A percentile compares a stretch with the other conserved stretches of the same genome.
phyloP scores from a whole-genome alignment of 495 filamentous ascomycete genomes.

The Penicillium odoratum region DNA sequence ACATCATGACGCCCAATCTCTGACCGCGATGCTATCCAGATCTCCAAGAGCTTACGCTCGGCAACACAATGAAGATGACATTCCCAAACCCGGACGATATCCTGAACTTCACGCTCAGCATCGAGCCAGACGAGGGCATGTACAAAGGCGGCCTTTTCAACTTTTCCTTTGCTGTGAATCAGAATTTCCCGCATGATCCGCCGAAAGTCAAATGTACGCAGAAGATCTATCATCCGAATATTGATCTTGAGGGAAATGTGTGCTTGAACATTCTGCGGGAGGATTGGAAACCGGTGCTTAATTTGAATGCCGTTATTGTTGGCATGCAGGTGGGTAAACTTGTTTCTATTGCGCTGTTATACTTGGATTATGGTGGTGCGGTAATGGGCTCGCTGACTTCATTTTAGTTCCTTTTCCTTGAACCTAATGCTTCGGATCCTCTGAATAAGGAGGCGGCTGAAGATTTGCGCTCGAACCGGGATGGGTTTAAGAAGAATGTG shows the following conservation, averaged over 20 bases:
- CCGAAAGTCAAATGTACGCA: constrained; percentile 97
- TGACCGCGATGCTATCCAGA: constrained; percentile 51
- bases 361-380: neutral
- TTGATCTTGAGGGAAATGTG: constrained; percentile 96
- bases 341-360: neutral
- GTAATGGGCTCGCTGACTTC: constrained; percentile 4
- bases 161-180: constrained; percentile 89
- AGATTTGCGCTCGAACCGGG: constrained; percentile 79
- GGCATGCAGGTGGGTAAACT: constrained; percentile 70
- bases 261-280: constrained; percentile 96
- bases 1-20: neutral
- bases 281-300: constrained; percentile 98
- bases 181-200: constrained; percentile 95
- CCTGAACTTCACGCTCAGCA: constrained; percentile 89
- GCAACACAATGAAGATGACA: constrained; percentile 85
- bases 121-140: constrained; percentile 97
- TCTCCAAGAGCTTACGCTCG: constrained; percentile 86
- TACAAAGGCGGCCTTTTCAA: constrained; percentile 88
- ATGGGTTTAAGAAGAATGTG: constrained; percentile 90
- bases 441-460: constrained; percentile 97
- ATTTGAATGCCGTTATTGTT: constrained; percentile 94
- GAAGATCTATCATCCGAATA: constrained; percentile 99
- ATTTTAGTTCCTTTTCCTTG: constrained; percentile 87
- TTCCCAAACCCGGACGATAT: constrained; percentile 97
- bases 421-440: constrained; percentile 95